These are phyloP conservation scores for Hippophae rhamnoides DNA, from an alignment of 306 rosid genomes.

Conservation along the genomic window DNA sequence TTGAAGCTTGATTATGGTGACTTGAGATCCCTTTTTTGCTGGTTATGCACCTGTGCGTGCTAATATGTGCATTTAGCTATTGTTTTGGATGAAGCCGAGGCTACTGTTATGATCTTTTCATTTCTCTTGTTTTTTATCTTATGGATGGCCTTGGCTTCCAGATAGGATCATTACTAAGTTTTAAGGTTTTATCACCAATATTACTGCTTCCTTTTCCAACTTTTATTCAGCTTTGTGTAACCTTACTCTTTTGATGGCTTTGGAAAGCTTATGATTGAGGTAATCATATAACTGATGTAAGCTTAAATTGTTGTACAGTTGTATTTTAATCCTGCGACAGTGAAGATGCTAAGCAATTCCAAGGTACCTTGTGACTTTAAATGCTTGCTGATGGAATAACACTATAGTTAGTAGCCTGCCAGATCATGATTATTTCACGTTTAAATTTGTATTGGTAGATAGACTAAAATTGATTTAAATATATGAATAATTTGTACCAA, in stretches of 20 bases:
- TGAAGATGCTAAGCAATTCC: conserved; percentile 93
- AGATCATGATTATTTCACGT: not conserved
- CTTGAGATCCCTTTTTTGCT: too few species aligned
- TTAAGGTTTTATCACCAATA: too few species aligned
- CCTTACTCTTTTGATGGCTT: not conserved
- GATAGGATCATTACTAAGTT: not conserved
- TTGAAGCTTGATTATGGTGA: too few species aligned
- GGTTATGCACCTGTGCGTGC: too few species aligned
- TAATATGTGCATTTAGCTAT: too few species aligned
- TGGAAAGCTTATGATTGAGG: not conserved
- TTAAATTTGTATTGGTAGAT: too few species aligned
- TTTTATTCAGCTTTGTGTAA: conserved; percentile 1
- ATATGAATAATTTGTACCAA: too few species aligned
- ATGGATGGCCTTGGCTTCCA: not conserved
- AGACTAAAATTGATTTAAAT: too few species aligned
- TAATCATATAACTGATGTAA: conserved; percentile 5
- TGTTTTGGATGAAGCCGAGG: too few species aligned
- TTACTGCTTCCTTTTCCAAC: conserved; percentile 9
- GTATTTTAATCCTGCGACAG: conserved; percentile 89
- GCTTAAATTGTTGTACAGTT: conserved; percentile 45
- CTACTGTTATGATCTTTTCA: not conserved
- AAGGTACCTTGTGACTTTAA: conserved; percentile 46
- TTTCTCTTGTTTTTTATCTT: not conserved
- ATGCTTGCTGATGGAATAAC: conserved; percentile 10
- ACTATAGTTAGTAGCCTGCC: conserved; percentile 2